Percentiles rank a stretch among this genome's conserved stretches.
Evolutionary conservation across 75 land plant species (phyloP).

Genomic region (Pinus albicaulis): DNA sequence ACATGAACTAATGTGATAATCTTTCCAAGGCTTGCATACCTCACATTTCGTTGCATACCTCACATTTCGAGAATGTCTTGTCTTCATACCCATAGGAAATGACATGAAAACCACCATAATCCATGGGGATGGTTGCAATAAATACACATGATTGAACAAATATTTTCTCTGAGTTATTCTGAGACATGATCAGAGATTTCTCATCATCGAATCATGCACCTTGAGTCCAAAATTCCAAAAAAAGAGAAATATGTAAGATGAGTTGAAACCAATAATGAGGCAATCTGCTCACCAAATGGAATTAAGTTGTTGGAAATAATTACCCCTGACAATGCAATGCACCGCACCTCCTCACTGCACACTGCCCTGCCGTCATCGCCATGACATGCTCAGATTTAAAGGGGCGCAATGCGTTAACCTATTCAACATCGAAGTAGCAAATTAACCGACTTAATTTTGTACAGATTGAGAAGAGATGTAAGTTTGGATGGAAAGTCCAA

Average conservation of each 20-base stretch:
- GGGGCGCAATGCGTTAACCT: too few relatives aligned
- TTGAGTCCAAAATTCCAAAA: conserved; percentile 9
- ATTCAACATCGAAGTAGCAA: too few relatives aligned
- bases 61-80: conserved; percentile 74
- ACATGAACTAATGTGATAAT: neutral
- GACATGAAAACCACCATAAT: conserved; percentile 81
- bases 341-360: too few relatives aligned
- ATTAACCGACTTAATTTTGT: too few relatives aligned
- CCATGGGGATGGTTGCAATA: conserved; percentile 80
- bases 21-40: neutral
- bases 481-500: too few relatives aligned
- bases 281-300: conserved; percentile 5
- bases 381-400: too few relatives aligned
- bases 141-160: conserved; percentile 79
- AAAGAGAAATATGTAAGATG: neutral
- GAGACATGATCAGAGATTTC: conserved; percentile 88
- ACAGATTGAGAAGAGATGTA: too few relatives aligned
- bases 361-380: too few relatives aligned
- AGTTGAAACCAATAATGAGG: neutral
- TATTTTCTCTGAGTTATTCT: conserved; percentile 80
- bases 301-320: too few relatives aligned
- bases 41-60: too few relatives aligned
- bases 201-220: conserved; percentile 88
- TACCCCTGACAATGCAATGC: too few relatives aligned
- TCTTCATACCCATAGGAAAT: conserved; percentile 86